phyloP scores from a whole-genome alignment of 2,329 filamentous ascomycete genomes.

The Aspergillus caelatus region DNA sequence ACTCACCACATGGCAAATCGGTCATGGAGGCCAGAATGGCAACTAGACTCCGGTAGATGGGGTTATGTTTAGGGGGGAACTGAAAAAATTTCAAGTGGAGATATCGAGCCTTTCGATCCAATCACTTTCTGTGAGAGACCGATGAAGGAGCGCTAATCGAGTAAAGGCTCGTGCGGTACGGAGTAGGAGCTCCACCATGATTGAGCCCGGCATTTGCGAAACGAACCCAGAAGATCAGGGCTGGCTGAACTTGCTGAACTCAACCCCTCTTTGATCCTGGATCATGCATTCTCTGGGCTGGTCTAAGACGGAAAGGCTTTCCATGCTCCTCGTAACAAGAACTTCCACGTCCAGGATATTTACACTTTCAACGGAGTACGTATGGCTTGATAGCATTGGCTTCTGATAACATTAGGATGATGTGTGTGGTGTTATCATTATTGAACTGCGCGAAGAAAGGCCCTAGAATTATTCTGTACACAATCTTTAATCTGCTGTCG shows the following conservation, averaged over 20 bases:
- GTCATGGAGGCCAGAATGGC: no score
- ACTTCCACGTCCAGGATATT: background rate
- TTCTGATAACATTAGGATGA: background rate
- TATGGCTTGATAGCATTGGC: background rate
- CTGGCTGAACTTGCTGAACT: background rate
- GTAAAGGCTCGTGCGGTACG: background rate
- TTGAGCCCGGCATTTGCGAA: background rate
- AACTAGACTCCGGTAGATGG: background rate
- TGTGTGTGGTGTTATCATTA: background rate
- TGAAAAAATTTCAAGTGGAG: background rate
- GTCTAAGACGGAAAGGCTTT: background rate
- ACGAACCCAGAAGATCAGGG: background rate
- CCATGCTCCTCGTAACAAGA: background rate
- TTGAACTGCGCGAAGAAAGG: background rate
- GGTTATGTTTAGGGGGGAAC: background rate
- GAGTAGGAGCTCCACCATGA: background rate
- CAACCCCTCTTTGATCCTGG: no score
- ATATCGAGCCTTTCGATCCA: background rate
- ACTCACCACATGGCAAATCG: no score
- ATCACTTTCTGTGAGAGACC: background rate
- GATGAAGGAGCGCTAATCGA: no score
- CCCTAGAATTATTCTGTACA: background rate
- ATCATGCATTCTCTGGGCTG: background rate
- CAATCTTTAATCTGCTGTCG: background rate
- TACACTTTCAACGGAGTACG: background rate